Conservation (phyloP, 108 stramenopile species). For the Cylindrotheca fusiformis region DNA sequence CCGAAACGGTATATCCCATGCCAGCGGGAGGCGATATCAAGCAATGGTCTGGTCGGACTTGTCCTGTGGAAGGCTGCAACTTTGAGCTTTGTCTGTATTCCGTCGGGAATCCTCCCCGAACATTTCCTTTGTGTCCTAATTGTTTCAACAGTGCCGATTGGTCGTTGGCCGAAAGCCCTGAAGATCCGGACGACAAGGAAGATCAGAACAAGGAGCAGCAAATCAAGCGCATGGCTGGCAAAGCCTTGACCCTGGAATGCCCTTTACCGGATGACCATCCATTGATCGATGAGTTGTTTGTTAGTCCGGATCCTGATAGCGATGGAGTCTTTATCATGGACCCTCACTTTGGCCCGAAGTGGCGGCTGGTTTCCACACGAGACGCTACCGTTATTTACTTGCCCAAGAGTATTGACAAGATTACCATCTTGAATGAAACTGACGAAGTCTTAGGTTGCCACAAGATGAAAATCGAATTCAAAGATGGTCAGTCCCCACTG, state of each 20-base stretch:
- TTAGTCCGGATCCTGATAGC: conserved; percentile 81
- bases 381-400: conserved; percentile 72
- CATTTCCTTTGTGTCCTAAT: conserved; percentile 85
- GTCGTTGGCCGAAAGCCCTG: conserved; percentile 34
- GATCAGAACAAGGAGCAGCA: conserved; percentile 70
- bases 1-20: conserved; percentile 80
- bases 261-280: conserved; percentile 85
- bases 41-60: conserved; percentile 78
- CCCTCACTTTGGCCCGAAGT: conserved; percentile 79
- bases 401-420: conserved; percentile 72
- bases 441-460: conserved; percentile 72
- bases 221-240: conserved; percentile 64
- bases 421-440: conserved; percentile 66
- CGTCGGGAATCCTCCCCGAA: conserved; percentile 74
- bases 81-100: conserved; percentile 86
- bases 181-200: conserved; percentile 43
- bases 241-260: conserved; percentile 68
- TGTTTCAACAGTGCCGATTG: conserved; percentile 86
- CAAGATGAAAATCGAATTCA: conserved; percentile 78
- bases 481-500: conserved; percentile 65
- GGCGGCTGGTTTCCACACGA: conserved; percentile 70
- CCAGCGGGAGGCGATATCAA: conserved; percentile 80
- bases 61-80: conserved; percentile 68
- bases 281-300: conserved; percentile 76
- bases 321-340: conserved; percentile 85